Evolutionary conservation across 257 asterid genomes (phyloP).

Genomic region (Schizonepeta tenuifolia): DNA sequence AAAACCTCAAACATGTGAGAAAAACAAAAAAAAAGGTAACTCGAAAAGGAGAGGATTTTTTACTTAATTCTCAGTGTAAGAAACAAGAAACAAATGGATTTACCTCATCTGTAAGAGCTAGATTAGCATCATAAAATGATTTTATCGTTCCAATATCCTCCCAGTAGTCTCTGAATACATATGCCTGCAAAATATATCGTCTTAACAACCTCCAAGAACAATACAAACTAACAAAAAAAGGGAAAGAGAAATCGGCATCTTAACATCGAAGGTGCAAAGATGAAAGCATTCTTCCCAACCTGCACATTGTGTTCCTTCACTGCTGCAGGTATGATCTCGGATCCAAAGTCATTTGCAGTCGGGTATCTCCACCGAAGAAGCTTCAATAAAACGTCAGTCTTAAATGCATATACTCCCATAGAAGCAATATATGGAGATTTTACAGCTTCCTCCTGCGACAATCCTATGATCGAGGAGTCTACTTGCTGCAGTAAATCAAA

Average conservation of each 20-base stretch:
- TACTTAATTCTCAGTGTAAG: neutral
- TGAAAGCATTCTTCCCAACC: constrained; percentile 42
- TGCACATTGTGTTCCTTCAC: constrained; percentile 75
- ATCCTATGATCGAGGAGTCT: constrained; percentile 78
- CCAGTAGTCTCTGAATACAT: constrained; percentile 93
- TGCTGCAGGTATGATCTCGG: constrained; percentile 89
- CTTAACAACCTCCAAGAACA: neutral
- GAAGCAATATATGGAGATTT: constrained; percentile 84
- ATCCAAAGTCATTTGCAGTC: constrained; percentile 85
- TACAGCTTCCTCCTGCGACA: constrained; percentile 64
- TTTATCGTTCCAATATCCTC: constrained; percentile 91
- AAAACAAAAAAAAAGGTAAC: neutral
- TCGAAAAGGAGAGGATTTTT: no score
- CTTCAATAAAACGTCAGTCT: constrained; percentile 68
- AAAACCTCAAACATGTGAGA: neutral
- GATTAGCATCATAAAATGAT: constrained; percentile 87
- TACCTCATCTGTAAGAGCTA: constrained; percentile 89
- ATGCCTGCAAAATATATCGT: constrained; percentile 55
- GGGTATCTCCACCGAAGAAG: constrained; percentile 78
- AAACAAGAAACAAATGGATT: neutral
- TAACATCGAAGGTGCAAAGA: neutral
- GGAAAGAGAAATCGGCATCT: neutral
- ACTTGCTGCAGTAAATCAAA: constrained; percentile 62
- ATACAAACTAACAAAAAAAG: neutral
- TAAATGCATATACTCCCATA: constrained; percentile 95